Conservation (phyloP, 805 yeast species). For the Ogataea degrootiae region DNA sequence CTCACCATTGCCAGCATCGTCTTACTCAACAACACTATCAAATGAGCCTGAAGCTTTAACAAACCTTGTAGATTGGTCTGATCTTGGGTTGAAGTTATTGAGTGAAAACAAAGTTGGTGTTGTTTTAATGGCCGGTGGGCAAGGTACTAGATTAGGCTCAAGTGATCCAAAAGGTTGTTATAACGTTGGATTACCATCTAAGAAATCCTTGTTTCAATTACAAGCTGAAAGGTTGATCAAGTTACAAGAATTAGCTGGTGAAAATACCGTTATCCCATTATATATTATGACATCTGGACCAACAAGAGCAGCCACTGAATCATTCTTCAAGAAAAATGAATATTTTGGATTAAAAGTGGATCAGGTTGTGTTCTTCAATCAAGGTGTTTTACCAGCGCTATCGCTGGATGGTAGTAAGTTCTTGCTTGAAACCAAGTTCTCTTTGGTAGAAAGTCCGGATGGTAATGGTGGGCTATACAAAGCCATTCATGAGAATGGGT, state of each 20-base stretch:
- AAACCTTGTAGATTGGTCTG: slow-evolving; percentile 27
- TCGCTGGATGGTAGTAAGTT: slow-evolving; percentile 64
- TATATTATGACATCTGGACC: slow-evolving; percentile 95
- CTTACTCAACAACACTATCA: slow-evolving; percentile 44
- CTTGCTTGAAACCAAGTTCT: slow-evolving; percentile 49
- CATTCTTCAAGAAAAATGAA: slow-evolving; percentile 53
- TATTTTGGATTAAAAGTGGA: slow-evolving; percentile 64
- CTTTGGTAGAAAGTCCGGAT: slow-evolving; percentile 84
- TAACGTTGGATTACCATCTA: slow-evolving; percentile 79
- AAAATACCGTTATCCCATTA: slow-evolving; percentile 52
- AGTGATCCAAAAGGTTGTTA: slow-evolving; percentile 91
- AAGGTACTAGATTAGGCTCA: slow-evolving; percentile 93
- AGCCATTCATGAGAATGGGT: slow-evolving; percentile 62
- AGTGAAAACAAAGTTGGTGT: slow-evolving; percentile 76
- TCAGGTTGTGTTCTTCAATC: slow-evolving; percentile 81
- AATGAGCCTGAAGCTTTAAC: slow-evolving; percentile 20
- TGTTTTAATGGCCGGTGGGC: slow-evolving; percentile 96
- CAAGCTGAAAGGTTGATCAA: slow-evolving; percentile 82
- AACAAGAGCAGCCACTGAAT: slow-evolving; percentile 70
- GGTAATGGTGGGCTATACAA: slow-evolving; percentile 97
- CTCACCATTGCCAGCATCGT: slow-evolving; percentile 50
- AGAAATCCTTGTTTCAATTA: slow-evolving; percentile 79
- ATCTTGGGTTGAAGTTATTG: slow-evolving; percentile 64
- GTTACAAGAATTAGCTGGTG: slow-evolving; percentile 53
- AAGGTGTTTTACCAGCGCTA: slow-evolving; percentile 93